A percentile compares a stretch with the other conserved stretches of the same genome.
Evolutionary conservation across 352 stramenopile species (phyloP).

Genomic region (Globisporangium uncinulatum): DNA sequence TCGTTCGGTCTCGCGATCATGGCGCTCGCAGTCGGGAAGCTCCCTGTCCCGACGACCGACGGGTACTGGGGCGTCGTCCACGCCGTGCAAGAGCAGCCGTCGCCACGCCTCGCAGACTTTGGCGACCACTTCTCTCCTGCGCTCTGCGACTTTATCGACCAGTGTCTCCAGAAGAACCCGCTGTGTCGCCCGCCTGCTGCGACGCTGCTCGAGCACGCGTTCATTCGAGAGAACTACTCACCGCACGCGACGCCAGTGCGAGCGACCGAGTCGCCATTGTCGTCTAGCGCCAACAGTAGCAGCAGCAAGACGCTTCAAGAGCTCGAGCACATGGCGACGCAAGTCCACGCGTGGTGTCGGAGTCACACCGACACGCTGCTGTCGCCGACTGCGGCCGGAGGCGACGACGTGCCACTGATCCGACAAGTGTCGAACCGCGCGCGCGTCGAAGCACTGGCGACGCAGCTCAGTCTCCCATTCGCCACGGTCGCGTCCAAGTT

Average conservation of each 20-base stretch:
- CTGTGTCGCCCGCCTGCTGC: conserved; percentile 46
- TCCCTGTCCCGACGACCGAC: conserved; percentile 77
- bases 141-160: conserved; percentile 72
- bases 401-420: conserved; percentile 9
- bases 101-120: conserved; percentile 56
- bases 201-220: conserved; percentile 57
- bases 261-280: conserved; percentile 13
- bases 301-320: conserved; percentile 27
- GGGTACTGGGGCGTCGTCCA: conserved; percentile 90
- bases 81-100: conserved; percentile 73
- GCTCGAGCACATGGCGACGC: conserved; percentile 38
- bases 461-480: conserved; percentile 44
- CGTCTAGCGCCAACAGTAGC: conserved; percentile 10
- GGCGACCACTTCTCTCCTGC: conserved; percentile 56
- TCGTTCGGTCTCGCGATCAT: conserved; percentile 80
- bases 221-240: conserved; percentile 58
- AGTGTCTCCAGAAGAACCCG: conserved; percentile 79
- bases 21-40: conserved; percentile 81
- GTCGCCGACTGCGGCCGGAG: conserved; percentile 13
- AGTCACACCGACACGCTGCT: conserved; percentile 37
- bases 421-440: conserved; percentile 17
- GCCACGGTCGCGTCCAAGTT: conserved; percentile 51
- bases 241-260: conserved; percentile 10
- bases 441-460: conserved; percentile 36
- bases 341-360: conserved; percentile 50